Base-by-base conservation (phyloP, 176 grass and related monocot species). In the Musa beccarii region DNA sequence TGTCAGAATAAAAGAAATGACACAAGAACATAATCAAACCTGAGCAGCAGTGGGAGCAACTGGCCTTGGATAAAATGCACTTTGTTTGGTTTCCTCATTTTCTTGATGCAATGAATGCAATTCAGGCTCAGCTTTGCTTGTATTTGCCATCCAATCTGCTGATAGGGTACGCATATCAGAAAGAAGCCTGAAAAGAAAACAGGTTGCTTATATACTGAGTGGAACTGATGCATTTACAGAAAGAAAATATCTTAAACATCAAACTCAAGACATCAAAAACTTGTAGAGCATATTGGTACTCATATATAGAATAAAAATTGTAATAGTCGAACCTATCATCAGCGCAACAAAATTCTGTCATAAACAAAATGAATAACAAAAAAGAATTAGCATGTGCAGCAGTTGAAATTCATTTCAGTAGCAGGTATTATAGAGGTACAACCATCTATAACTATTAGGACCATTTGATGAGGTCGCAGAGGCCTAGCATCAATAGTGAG, bases 61-160 rank as follows among this genome's bases (percentile, higher is more conserved):
- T 87, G 94, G 88, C 79, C 94, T 90, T 22, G 94, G 94, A 70
- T 89, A 97, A 85, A 91, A 97, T 59, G 84, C 88, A 75, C 75
- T 88, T 79, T 89, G 88, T 74, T 80, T 91, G 59, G 63, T 89
- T 79, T 93, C 94, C 52, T 89, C 90, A 74, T 74, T 87, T 84
- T 91, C 94, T 86, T 92, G 89, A 56, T 90, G 87, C 66, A 91
- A 55, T 0, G 86, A 93, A 70, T 80, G 81, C 63, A 89, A 83
- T 69, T 97, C 94, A 69, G 84, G 82, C 34, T 90, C 90, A 82
- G 80, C 75, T 84, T 92, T 97, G 73, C 80, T 97, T 63, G 81
- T 87, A 74, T 91, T 97, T 71, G 94, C 94, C 94, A 97, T 97
- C 90, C 94, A 97, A 85, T 97, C 94, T 83, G 90, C 90, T 68